Conservation (phyloP, 805 yeast genomes). For the Wickerhamiella dianesei region DNA sequence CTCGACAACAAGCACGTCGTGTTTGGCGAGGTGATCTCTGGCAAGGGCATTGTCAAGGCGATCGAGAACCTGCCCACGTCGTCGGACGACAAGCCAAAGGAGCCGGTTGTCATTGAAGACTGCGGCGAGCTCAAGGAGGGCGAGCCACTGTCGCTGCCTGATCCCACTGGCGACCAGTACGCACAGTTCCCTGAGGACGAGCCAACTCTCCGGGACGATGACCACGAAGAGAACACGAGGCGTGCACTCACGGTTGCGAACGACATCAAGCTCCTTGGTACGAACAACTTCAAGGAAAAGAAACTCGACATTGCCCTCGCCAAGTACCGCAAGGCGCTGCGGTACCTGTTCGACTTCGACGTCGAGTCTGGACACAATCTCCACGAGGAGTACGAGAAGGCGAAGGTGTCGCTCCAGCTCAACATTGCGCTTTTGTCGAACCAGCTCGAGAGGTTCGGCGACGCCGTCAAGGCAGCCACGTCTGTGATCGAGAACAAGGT, state of each 20-base stretch:
- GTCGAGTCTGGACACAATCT: conserved; percentile 40
- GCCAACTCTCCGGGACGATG: conserved; percentile 44
- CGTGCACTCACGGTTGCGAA: conserved; percentile 50
- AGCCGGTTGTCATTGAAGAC: conserved; percentile 56
- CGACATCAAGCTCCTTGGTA: conserved; percentile 63
- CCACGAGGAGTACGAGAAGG: conserved; percentile 33
- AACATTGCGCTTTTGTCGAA: conserved; percentile 65
- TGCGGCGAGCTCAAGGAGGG: conserved; percentile 68
- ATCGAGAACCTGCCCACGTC: conserved; percentile 62
- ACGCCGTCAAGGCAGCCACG: conserved; percentile 45
- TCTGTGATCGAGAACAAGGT: conserved; percentile 50
- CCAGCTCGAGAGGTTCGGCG: conserved; percentile 43
- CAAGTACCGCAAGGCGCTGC: conserved; percentile 63
- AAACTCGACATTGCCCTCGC: conserved; percentile 41
- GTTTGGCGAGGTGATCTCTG: conserved; percentile 79
- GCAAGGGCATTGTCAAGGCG: conserved; percentile 65
- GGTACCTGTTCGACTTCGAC: conserved; percentile 55
- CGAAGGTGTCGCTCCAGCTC: conserved; percentile 51
- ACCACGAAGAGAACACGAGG: conserved; percentile 30
- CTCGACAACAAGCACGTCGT: conserved; percentile 93
- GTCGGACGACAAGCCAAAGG: conserved; percentile 53
- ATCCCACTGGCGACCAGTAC: conserved; percentile 74
- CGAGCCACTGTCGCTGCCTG: conserved; percentile 38
- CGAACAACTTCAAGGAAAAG: conserved; percentile 55
- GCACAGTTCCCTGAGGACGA: conserved; percentile 70